Base-by-base conservation (phyloP, 345 rosid species). In the Heritiera littoralis region DNA sequence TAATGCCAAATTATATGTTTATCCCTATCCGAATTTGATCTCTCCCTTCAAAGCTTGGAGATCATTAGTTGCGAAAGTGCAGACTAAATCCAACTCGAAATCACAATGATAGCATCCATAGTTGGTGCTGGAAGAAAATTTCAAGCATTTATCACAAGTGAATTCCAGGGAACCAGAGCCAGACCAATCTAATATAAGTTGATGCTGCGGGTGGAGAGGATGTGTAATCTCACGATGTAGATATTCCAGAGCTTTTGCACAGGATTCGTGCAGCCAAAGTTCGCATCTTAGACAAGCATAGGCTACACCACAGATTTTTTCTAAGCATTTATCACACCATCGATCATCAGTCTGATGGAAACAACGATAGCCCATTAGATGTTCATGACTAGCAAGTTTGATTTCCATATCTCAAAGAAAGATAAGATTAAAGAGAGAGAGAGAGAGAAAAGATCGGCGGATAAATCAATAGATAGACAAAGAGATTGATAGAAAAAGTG, bases 381-480 rank as follows among this genome's bases (percentile, higher is more conserved):
- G 73, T 6, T 68, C 55, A 68, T 68, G 73, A 2, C 73, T 68
- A 6, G 35, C 73, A 45, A 68, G 55, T 68, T 46, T 68, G 38
- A 68, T 68, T 61, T 72, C 40, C 75, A 46, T 70, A 18, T 1
- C 15, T 71, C 59, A 49, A 43, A 51, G 51, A 3, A 11, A 38
- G 48, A 38, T 38, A 1, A 78, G 60, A 5, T 18, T 1, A 18
- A 23, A 41, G 3, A n/a, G 23, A 18, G n/a, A 5, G 10, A 13
- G 28, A 23, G 28, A 23, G 28, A 23, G 28, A 23, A 0, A 23
- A 23, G 28, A 23, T 23, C 28, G 28, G 28, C 1, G 61, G n/a
- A 56, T 6, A 14, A 15, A 54, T 55, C 20, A 38, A 55, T 15
- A 87, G 90, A 82, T 75, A 83, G 75, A 77, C 90, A 54, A 83